phyloP scores from a whole-genome alignment of 495 filamentous ascomycete genomes.

The Aspergillus nidulans region DNA sequence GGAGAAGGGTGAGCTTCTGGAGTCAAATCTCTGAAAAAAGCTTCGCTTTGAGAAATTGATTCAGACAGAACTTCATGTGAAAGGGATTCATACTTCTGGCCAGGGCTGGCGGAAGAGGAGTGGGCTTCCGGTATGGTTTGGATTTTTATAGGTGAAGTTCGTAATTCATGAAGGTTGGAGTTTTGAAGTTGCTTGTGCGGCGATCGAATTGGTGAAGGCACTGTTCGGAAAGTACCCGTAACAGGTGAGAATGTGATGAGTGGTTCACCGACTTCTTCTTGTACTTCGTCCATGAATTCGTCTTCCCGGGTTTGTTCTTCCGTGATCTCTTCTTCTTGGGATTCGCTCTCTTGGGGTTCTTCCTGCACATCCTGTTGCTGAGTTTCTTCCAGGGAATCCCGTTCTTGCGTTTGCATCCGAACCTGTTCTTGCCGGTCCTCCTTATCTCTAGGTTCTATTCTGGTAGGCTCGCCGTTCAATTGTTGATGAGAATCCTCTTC shows the following conservation, averaged over 20 bases:
- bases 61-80: conserved; percentile 9
- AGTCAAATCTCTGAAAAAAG: conserved; percentile 3
- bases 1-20: conserved; percentile 14
- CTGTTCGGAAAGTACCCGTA: conserved; percentile 46
- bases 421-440: conserved; percentile 15
- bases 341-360: not conserved
- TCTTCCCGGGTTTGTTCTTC: conserved; percentile 20
- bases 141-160: conserved; percentile 2
- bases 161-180: conserved; percentile 2
- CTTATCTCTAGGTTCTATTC: conserved; percentile 6
- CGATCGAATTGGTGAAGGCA: conserved; percentile 37
- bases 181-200: conserved; percentile 20
- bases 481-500: not conserved
- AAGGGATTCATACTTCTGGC: conserved; percentile 14
- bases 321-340: conserved; percentile 1
- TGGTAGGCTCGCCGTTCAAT: not conserved
- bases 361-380: not conserved
- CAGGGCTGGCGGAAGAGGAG: conserved; percentile 2
- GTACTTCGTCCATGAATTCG: not conserved
- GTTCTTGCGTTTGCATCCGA: not conserved
- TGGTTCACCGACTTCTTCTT: conserved; percentile 32
- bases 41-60: conserved; percentile 12
- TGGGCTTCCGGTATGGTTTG: not conserved
- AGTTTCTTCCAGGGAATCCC: not conserved
- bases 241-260: conserved; percentile 45